phyloP scores from a whole-genome alignment of 352 stramenopile species.

The Blastocystis sp. region DNA sequence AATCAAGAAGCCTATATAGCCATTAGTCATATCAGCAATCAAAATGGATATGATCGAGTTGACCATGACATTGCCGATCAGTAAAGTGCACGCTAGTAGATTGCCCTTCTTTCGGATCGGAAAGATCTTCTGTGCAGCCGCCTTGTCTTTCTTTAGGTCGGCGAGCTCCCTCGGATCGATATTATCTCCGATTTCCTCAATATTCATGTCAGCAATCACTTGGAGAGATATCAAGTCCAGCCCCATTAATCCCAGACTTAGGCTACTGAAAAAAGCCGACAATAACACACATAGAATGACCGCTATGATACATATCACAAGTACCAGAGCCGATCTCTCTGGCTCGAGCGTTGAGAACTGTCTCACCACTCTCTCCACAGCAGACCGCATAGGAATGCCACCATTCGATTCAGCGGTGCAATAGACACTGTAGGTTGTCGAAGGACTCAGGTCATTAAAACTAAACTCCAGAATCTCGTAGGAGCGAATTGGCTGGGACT shows the following conservation, averaged over 20 bases:
- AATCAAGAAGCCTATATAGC: conserved; percentile 82
- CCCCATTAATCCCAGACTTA: conserved; percentile 91
- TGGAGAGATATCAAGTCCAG: conserved; percentile 91
- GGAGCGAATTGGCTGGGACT: not conserved
- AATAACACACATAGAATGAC: conserved; percentile 73
- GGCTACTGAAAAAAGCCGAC: conserved; percentile 83
- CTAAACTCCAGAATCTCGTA: not conserved
- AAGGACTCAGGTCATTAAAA: not conserved
- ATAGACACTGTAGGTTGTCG: not conserved
- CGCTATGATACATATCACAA: conserved; percentile 13
- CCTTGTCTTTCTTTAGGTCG: conserved; percentile 32
- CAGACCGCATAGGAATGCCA: not conserved
- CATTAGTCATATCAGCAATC: conserved; percentile 76
- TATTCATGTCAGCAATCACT: conserved; percentile 85
- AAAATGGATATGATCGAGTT: conserved; percentile 94
- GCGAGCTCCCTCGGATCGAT: conserved; percentile 67
- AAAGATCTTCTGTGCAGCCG: conserved; percentile 75
- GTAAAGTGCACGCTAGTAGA: conserved; percentile 89
- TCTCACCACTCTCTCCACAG: not conserved
- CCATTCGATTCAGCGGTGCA: not conserved
- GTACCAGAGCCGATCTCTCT: not conserved
- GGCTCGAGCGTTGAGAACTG: not conserved
- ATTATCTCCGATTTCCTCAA: conserved; percentile 70
- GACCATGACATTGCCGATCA: conserved; percentile 91
- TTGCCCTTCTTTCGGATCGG: conserved; percentile 87